phyloP scores from a whole-genome alignment of 176 grass and related monocot species.

The Saccharum officinarum region DNA sequence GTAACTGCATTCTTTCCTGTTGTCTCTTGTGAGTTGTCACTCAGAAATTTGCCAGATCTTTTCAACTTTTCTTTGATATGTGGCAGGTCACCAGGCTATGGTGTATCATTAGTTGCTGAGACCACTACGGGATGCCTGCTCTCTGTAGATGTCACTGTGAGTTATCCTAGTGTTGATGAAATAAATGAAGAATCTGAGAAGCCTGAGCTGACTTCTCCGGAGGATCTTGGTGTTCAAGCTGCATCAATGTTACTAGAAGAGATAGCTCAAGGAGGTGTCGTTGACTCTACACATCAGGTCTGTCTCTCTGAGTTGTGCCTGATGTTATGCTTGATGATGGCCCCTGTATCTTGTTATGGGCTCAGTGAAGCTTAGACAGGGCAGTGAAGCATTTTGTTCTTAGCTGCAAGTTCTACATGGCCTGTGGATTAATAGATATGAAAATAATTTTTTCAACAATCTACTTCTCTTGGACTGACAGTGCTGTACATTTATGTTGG shows the following conservation, averaged over 20 bases:
- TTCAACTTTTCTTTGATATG: not conserved
- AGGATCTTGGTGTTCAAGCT: slow-evolving; percentile 82
- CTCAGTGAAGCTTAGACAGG: not conserved
- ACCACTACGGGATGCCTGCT: slow-evolving; percentile 84
- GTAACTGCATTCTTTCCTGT: not conserved
- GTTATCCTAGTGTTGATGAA: slow-evolving; percentile 65
- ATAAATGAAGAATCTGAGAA: slow-evolving; percentile 65
- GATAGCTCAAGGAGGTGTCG: slow-evolving; percentile 80
- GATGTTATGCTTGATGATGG: not conserved
- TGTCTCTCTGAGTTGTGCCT: slow-evolving; percentile 5
- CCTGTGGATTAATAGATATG: not conserved
- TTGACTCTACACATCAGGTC: slow-evolving; percentile 95
- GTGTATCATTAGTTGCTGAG: slow-evolving; percentile 88
- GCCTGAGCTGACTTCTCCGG: slow-evolving; percentile 64
- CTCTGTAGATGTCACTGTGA: slow-evolving; percentile 66
- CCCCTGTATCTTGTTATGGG: not conserved
- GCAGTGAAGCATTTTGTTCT: too few relatives aligned
- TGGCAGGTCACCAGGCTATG: slow-evolving; percentile 88
- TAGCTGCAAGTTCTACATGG: not conserved
- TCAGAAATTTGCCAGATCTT: not conserved
- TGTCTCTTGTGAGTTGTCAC: not conserved
- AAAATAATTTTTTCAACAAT: not conserved
- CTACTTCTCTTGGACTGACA: not conserved
- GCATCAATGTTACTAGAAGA: slow-evolving; percentile 85
- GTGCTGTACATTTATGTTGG: not conserved